A percentile compares a stretch with the other conserved stretches of the same genome.
Conservation (phyloP, 2,329 filamentous ascomycete species). For the Diplodia intermedia region DNA sequence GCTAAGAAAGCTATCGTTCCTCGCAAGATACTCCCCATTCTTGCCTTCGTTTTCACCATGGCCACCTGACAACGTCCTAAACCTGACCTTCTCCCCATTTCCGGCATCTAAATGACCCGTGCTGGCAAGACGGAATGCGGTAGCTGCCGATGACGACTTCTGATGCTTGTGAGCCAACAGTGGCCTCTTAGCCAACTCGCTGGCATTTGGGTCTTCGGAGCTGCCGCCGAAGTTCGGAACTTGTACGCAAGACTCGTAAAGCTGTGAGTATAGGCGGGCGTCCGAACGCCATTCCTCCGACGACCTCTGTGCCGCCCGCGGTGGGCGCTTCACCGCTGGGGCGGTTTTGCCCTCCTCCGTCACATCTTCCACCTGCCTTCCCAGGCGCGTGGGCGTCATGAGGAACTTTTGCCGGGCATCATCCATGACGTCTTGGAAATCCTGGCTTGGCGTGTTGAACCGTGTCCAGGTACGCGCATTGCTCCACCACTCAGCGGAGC, state of each 20-base stretch:
- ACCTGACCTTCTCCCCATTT: neutral
- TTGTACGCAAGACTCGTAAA: constrained; percentile 46
- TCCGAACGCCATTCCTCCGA: constrained; percentile 31
- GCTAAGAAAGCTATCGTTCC: constrained; percentile 46
- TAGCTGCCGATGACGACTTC: neutral
- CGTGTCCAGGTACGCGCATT: constrained; percentile 22
- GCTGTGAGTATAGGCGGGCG: constrained; percentile 45
- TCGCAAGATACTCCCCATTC: constrained; percentile 35
- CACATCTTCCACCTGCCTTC: neutral
- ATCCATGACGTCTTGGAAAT: neutral
- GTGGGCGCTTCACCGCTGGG: neutral
- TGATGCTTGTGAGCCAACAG: neutral
- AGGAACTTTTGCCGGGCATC: neutral
- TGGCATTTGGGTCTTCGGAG: constrained; percentile 12
- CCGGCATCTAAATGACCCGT: neutral
- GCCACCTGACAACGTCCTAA: constrained; percentile 6
- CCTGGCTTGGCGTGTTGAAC: constrained; percentile 10
- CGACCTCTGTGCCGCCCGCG: neutral
- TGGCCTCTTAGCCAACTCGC: neutral
- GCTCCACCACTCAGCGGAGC: constrained; percentile 23
- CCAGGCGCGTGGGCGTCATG: neutral
- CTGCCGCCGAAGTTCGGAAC: constrained; percentile 30
- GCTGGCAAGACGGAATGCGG: constrained; percentile 11
- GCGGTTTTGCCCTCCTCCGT: neutral
- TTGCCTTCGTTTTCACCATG: constrained; percentile 31